Percentiles rank a stretch among this genome's conserved stretches.
Evolutionary conservation across 805 yeast species (phyloP).

Genomic region (Zygosaccharomyces pseudorouxii): DNA sequence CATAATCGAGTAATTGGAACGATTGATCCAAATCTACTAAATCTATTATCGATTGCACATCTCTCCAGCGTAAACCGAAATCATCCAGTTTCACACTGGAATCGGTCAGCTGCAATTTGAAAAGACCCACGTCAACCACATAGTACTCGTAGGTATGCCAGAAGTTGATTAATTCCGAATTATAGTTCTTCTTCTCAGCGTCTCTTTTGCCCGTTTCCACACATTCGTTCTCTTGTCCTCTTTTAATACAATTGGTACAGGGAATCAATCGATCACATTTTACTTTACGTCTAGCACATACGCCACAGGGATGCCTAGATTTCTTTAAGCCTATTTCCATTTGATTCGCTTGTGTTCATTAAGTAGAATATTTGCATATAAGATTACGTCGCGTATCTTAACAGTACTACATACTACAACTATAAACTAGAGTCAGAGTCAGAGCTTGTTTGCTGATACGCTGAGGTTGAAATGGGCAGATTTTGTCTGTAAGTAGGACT

Average conservation of each 20-base stretch:
- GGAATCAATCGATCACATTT: slow-evolving; percentile 35
- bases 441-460: neutral
- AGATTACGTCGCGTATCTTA: neutral
- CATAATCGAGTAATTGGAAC: slow-evolving; percentile 26
- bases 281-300: slow-evolving; percentile 30
- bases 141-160: slow-evolving; percentile 32
- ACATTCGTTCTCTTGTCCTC: slow-evolving; percentile 28
- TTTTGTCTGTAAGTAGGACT: slow-evolving; percentile 67
- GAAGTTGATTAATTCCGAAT: slow-evolving; percentile 13
- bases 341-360: neutral
- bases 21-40: slow-evolving; percentile 19
- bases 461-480: slow-evolving; percentile 53
- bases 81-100: slow-evolving; percentile 5
- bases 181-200: neutral
- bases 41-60: slow-evolving; percentile 16
- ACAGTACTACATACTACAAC: neutral
- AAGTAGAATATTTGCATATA: neutral
- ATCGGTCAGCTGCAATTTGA: slow-evolving; percentile 15
- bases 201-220: slow-evolving; percentile 8
- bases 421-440: neutral
- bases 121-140: slow-evolving; percentile 26
- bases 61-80: slow-evolving; percentile 7
- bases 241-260: slow-evolving; percentile 31
- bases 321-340: slow-evolving; percentile 12
- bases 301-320: slow-evolving; percentile 24